phyloP scores from a whole-genome alignment of 352 stramenopile species.

The Phytopythium montanum region DNA sequence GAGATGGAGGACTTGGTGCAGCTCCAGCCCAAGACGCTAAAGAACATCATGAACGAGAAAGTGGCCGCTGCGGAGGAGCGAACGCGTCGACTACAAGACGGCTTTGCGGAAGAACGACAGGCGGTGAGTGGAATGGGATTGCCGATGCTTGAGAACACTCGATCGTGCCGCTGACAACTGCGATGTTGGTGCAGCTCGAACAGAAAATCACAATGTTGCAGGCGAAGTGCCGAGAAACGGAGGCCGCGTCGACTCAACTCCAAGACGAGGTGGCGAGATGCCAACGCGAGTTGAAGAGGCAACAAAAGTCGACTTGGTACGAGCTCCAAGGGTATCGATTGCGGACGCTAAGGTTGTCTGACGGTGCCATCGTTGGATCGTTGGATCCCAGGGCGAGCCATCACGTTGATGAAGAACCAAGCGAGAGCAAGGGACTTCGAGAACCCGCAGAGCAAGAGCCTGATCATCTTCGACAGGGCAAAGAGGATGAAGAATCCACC shows the following conservation, averaged over 20 bases:
- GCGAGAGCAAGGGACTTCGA: neutral
- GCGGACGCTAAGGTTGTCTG: neutral
- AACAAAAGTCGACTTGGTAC: neutral
- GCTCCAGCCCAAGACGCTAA: neutral
- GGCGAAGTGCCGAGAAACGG: neutral
- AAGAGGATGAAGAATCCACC: neutral
- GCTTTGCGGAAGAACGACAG: neutral
- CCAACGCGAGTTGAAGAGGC: neutral
- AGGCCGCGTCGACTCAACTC: neutral
- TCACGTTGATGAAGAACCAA: neutral
- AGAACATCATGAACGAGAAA: neutral
- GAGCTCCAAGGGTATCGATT: neutral
- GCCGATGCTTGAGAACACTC: neutral
- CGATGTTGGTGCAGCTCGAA: neutral
- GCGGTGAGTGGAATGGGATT: neutral
- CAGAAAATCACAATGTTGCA: neutral
- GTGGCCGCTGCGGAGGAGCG: neutral
- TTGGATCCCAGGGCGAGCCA: neutral
- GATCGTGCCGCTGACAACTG: neutral
- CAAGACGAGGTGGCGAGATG: neutral
- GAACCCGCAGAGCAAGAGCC: neutral
- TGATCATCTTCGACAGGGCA: neutral
- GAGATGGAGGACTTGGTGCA: neutral
- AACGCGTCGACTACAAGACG: neutral
- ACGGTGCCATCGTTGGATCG: neutral